Conservation (phyloP, 2,329 filamentous ascomycete species). For the Trematosphaeria pertusa region DNA sequence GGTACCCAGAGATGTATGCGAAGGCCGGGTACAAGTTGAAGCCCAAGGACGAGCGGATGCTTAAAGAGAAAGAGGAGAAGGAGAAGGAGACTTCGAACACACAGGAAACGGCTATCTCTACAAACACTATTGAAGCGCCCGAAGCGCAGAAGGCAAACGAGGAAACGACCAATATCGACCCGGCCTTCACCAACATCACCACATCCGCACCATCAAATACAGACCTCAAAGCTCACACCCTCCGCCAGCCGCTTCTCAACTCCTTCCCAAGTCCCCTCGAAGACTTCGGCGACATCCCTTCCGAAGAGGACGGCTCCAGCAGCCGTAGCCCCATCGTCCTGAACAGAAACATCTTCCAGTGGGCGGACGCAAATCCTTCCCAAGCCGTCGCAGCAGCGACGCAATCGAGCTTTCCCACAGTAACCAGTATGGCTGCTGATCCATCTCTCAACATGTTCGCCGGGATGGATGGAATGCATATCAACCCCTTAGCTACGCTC, state of each 20-base stretch:
- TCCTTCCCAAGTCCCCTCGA: constrained; percentile 26
- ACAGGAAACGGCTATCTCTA: constrained; percentile 5
- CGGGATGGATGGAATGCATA: constrained; percentile 32
- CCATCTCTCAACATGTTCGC: constrained; percentile 18
- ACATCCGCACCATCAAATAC: constrained; percentile 6
- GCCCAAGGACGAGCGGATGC: constrained; percentile 30
- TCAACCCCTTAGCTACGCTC: constrained; percentile 39
- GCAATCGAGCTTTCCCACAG: not conserved
- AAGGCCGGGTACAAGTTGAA: constrained; percentile 54
- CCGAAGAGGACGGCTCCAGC: constrained; percentile 30
- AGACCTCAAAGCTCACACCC: constrained; percentile 13
- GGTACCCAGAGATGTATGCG: constrained; percentile 64
- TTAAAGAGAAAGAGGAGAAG: constrained; percentile 29
- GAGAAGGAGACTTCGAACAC: constrained; percentile 18
- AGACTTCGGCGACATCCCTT: constrained; percentile 24
- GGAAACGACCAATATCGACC: not conserved
- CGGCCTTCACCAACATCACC: not conserved
- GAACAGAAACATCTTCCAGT: constrained; percentile 48
- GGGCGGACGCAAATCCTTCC: constrained; percentile 44
- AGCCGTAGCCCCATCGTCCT: constrained; percentile 41
- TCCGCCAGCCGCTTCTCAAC: constrained; percentile 25
- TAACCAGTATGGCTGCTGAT: constrained; percentile 6
- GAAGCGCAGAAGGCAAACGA: not conserved
- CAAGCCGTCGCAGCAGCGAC: constrained; percentile 5
- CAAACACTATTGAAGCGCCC: not conserved